Evolutionary conservation across 2,329 filamentous ascomycete species (phyloP).

Genomic region (Trichoderma sp.): DNA sequence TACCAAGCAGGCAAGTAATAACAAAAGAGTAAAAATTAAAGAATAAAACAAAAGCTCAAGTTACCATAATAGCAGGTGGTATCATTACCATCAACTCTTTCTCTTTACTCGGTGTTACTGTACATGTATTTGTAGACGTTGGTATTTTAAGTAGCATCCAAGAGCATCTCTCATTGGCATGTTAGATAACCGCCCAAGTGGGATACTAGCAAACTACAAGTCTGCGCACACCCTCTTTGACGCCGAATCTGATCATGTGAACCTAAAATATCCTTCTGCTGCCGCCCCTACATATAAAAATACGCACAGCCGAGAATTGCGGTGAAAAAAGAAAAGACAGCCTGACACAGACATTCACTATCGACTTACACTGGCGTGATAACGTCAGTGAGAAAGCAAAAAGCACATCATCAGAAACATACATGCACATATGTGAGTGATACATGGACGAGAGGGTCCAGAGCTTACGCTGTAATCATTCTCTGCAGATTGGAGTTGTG

Average conservation of each 20-base stretch:
- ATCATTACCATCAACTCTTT: background rate
- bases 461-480: background rate
- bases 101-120: background rate
- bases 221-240: background rate
- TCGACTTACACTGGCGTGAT: background rate
- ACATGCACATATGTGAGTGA: background rate
- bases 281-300: background rate
- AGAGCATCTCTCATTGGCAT: background rate
- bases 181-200: background rate
- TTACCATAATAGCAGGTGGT: background rate
- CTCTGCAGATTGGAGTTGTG: slow-evolving; percentile 15
- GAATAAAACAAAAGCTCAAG: background rate
- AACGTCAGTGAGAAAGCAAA: background rate
- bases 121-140: background rate
- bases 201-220: background rate
- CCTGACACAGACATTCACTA: background rate
- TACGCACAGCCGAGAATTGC: background rate
- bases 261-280: background rate
- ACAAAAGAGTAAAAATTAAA: background rate
- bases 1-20: background rate
- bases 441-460: background rate
- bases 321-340: background rate
- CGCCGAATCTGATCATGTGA: background rate
- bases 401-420: background rate
- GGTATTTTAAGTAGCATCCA: background rate